Evolutionary conservation across 768 basidiomycete genomes (phyloP).

Genomic region (Neoboletus subvelutipes): DNA sequence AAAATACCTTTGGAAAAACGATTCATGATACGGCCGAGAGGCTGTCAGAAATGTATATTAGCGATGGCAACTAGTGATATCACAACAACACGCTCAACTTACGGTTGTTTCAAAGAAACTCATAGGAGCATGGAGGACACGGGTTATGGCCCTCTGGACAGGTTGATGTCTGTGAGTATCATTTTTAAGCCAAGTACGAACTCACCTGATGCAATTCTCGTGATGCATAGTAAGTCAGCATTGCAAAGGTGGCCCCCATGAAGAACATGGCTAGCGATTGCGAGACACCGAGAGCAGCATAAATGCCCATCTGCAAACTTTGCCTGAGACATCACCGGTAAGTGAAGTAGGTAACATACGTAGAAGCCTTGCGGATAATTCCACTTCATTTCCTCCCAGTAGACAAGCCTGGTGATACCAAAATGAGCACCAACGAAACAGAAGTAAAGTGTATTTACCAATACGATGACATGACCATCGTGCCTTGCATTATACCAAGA

Average conservation of each 20-base stretch:
- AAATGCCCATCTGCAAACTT: constrained; percentile 68
- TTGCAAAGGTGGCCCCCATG: constrained; percentile 62
- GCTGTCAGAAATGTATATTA: constrained; percentile 38
- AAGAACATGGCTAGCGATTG: constrained; percentile 70
- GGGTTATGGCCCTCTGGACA: constrained; percentile 55
- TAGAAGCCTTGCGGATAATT: constrained; percentile 64
- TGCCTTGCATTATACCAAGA: constrained; percentile 64
- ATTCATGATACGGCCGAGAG: constrained; percentile 86
- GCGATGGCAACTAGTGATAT: background rate
- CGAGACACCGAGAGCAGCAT: constrained; percentile 67
- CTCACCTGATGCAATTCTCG: constrained; percentile 59
- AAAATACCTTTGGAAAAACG: constrained; percentile 74
- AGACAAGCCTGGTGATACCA: constrained; percentile 60
- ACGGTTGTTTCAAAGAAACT: constrained; percentile 88
- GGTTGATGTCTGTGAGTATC: background rate
- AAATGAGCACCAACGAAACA: background rate
- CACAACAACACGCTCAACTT: constrained; percentile 15
- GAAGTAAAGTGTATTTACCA: constrained; percentile 47
- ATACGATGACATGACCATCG: constrained; percentile 70
- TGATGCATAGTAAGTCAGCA: constrained; percentile 79
- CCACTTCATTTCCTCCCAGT: constrained; percentile 61
- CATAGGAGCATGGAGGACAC: constrained; percentile 84
- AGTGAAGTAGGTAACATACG: constrained; percentile 42
- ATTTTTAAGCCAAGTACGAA: background rate
- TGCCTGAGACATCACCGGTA: constrained; percentile 20